Conservation (phyloP, 495 filamentous ascomycete species). For the Terfezia boudieri region DNA sequence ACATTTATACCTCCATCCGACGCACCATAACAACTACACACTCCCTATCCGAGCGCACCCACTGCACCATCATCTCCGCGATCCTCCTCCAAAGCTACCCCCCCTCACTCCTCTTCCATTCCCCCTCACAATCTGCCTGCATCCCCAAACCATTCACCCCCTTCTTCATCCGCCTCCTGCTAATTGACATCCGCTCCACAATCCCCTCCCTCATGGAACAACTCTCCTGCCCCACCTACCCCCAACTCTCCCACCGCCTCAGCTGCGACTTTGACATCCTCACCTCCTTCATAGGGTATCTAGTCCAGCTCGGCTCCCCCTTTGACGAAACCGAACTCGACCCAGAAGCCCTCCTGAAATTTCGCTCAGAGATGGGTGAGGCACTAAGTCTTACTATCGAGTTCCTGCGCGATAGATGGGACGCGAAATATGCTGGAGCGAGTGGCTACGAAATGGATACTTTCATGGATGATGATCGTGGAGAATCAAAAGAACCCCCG, state of each 20-base stretch:
- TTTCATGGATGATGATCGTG: constrained; percentile 15
- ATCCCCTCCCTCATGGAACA: constrained; percentile 35
- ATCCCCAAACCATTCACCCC: constrained; percentile 30
- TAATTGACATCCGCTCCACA: constrained; percentile 39
- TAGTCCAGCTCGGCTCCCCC: constrained; percentile 26
- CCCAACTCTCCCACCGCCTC: constrained; percentile 27
- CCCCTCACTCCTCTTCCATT: constrained; percentile 26
- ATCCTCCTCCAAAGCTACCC: constrained; percentile 33
- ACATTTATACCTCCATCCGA: constrained; percentile 26
- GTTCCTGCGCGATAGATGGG: constrained; percentile 42
- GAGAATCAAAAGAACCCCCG: constrained; percentile 3
- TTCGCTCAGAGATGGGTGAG: constrained; percentile 34
- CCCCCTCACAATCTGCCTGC: constrained; percentile 10
- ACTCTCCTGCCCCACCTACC: constrained; percentile 29
- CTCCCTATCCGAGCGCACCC: constrained; percentile 24
- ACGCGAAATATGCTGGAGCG: constrained; percentile 31
- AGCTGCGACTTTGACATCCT: constrained; percentile 35
- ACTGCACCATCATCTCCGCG: constrained; percentile 29
- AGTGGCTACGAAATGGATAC: constrained; percentile 30
- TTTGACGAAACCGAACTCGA: constrained; percentile 13
- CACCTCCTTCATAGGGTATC: constrained; percentile 34
- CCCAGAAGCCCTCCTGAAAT: constrained; percentile 33
- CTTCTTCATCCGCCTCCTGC: constrained; percentile 34
- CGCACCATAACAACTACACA: constrained; percentile 26
- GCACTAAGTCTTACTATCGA: constrained; percentile 37